phyloP scores from a whole-genome alignment of 495 filamentous ascomycete genomes.

The Astrothelium subdiscretum region DNA sequence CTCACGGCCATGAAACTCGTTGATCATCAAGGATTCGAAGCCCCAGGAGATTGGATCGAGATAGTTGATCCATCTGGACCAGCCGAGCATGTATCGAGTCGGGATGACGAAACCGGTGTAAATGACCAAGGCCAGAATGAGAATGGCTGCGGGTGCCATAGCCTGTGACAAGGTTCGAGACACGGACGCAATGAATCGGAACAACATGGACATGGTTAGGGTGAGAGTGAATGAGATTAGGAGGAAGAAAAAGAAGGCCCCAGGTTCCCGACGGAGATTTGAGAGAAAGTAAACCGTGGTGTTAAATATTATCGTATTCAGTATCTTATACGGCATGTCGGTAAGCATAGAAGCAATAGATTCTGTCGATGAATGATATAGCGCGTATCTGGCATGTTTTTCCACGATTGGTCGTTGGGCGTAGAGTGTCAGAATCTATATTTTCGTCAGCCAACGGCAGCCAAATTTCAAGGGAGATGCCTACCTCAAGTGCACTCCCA shows the following conservation, averaged over 20 bases:
- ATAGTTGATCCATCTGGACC: conserved; percentile 84
- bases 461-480: not conserved
- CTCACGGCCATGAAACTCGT: conserved; percentile 62
- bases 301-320: conserved; percentile 44
- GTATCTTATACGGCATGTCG: conserved; percentile 53
- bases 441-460: not conserved
- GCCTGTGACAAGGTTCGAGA: conserved; percentile 39
- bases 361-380: conserved; percentile 82
- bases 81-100: conserved; percentile 59
- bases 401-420: conserved; percentile 82
- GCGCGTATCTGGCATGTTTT: conserved; percentile 72
- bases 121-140: conserved; percentile 47
- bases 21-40: conserved; percentile 82
- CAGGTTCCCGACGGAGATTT: conserved; percentile 56
- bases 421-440: conserved; percentile 65
- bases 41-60: conserved; percentile 76
- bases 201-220: conserved; percentile 45
- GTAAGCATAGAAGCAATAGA: conserved; percentile 64
- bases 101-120: conserved; percentile 90
- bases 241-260: conserved; percentile 59
- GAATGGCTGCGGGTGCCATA: conserved; percentile 38
- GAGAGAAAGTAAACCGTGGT: conserved; percentile 76
- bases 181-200: conserved; percentile 36
- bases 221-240: conserved; percentile 46
- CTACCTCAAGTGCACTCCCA: conserved; percentile 53